Conservation (phyloP, 768 basidiomycete genomes). For the Boletus fagicola region DNA sequence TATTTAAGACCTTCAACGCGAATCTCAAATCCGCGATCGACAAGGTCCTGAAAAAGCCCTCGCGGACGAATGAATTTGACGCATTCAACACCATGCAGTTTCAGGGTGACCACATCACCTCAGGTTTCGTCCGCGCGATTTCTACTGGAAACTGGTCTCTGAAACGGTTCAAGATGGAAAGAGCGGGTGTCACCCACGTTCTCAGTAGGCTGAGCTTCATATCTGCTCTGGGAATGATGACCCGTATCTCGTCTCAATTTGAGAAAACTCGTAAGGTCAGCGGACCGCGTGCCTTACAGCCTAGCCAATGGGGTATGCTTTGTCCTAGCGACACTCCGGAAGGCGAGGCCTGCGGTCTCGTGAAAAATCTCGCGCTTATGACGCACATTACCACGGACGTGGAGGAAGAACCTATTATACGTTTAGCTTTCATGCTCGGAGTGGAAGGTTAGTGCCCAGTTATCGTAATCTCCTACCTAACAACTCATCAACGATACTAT, state of each 20-base stretch:
- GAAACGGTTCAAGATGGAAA: conserved; percentile 99
- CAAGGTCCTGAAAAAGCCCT: conserved; percentile 95
- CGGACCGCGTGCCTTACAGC: conserved; percentile 94
- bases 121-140: conserved; percentile 94
- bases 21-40: conserved; percentile 95
- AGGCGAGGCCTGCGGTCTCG: conserved; percentile 98
- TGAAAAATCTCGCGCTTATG: conserved; percentile 98
- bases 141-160: conserved; percentile 99
- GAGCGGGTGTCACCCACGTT: conserved; percentile 97
- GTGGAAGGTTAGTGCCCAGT: conserved; percentile 71
- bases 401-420: conserved; percentile 90
- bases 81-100: conserved; percentile 93
- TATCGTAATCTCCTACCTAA: conserved; percentile 10
- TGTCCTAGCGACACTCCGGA: conserved; percentile 99
- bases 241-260: conserved; percentile 96
- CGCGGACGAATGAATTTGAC: conserved; percentile 91
- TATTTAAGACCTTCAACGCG: conserved; percentile 98
- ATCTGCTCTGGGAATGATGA: conserved; percentile 99
- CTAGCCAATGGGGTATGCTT: conserved; percentile 98
- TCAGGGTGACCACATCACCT: conserved; percentile 93
- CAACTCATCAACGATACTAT: conserved; percentile 13
- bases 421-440: conserved; percentile 90
- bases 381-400: conserved; percentile 99
- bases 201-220: conserved; percentile 94
- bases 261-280: conserved; percentile 99